Conservation (phyloP, 108 stramenopile species). For the Skeletonema menzelii region DNA sequence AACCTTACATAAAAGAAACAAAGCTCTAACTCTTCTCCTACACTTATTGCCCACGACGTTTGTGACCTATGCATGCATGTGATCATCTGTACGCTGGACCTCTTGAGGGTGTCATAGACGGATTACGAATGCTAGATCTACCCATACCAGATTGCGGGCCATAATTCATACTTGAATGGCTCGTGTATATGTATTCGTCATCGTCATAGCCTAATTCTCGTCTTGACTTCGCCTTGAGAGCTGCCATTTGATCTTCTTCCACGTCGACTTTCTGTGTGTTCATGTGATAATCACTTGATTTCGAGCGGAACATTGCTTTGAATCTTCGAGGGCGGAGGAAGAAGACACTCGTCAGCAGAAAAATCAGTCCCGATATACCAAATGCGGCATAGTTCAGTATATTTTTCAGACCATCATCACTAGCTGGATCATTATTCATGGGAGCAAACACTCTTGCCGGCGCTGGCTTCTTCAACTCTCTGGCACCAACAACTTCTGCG, state of each 20-base stretch:
- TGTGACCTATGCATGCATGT: not conserved
- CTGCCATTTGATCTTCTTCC: conserved; percentile 5
- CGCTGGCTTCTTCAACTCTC: conserved; percentile 22
- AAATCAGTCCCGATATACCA: conserved; percentile 24
- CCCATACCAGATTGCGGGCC: not conserved
- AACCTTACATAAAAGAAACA: not conserved
- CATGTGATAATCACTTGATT: conserved; percentile 6
- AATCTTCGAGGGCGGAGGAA: conserved; percentile 37
- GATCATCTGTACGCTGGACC: not conserved
- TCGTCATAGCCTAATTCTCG: not conserved
- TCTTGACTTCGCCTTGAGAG: not conserved
- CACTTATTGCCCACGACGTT: not conserved
- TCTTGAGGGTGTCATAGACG: not conserved
- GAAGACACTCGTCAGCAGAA: conserved; percentile 23
- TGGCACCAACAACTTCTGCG: conserved; percentile 29
- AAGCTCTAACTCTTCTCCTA: not conserved
- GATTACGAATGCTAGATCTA: not conserved
- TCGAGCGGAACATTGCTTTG: conserved; percentile 21
- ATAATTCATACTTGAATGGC: not conserved
- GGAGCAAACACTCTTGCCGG: not conserved
- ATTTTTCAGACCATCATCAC: conserved; percentile 8
- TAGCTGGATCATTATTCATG: not conserved
- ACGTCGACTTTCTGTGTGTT: conserved; percentile 11
- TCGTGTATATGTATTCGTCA: not conserved
- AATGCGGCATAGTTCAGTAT: conserved; percentile 21